These are phyloP conservation scores for Immersiporthe knoxdaviesiana DNA, from an alignment of 2,329 filamentous ascomycete genomes.

Conservation along the genomic window DNA sequence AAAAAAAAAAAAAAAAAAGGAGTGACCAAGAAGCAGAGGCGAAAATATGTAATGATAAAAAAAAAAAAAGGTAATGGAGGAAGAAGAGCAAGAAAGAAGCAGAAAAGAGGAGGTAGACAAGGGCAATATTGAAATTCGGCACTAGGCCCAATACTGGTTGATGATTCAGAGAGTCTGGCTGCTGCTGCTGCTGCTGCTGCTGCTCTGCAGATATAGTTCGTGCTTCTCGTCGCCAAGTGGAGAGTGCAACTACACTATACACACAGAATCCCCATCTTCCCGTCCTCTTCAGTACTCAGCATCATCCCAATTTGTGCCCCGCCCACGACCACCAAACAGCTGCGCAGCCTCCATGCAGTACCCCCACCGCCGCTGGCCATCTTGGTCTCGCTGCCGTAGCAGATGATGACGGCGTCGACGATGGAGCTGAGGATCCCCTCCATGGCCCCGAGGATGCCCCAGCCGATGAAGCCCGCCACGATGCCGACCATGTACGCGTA, in stretches of 20 bases:
- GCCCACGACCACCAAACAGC: slow-evolving; percentile 71
- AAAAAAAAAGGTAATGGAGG: too few relatives aligned
- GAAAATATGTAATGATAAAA: too few relatives aligned
- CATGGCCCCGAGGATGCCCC: slow-evolving; percentile 88
- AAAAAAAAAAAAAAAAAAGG: too few relatives aligned
- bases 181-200: too few relatives aligned
- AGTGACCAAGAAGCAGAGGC: too few relatives aligned
- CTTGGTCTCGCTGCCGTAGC: slow-evolving; percentile 87
- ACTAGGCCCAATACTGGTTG: too few relatives aligned
- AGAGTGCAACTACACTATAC: neutral
- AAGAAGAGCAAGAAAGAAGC: too few relatives aligned
- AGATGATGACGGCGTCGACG: slow-evolving; percentile 85
- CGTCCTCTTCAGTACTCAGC: slow-evolving; percentile 24
- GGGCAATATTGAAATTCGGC: too few relatives aligned
- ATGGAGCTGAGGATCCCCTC: slow-evolving; percentile 87
- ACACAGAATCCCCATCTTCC: neutral
- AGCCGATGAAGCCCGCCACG: slow-evolving; percentile 92
- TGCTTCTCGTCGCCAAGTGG: too few relatives aligned
- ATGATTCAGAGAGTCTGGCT: too few relatives aligned
- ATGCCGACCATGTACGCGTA: slow-evolving; percentile 95
- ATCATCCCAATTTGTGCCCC: slow-evolving; percentile 23
- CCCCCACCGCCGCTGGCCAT: slow-evolving; percentile 69
- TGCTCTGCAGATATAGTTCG: too few relatives aligned
- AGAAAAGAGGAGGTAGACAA: too few relatives aligned
- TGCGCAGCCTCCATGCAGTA: slow-evolving; percentile 93